These are phyloP conservation scores for Hypoxylon fragiforme DNA, from an alignment of 495 filamentous ascomycete genomes.

Conservation along the genomic window DNA sequence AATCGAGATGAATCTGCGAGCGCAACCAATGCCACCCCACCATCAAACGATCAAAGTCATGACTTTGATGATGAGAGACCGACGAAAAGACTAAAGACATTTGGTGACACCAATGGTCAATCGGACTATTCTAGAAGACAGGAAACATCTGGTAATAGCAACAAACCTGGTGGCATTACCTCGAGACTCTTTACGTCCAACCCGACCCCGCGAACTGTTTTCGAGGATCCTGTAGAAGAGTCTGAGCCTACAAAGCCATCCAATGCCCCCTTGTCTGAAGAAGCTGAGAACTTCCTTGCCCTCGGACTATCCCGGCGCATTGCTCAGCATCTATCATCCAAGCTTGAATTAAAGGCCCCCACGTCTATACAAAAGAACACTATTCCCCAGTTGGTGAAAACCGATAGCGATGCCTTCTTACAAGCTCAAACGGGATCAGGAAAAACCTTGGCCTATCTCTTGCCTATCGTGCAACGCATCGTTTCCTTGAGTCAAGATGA, in stretches of 20 bases:
- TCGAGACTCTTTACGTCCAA: slow-evolving; percentile 93
- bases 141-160: slow-evolving; percentile 8
- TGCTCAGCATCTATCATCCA: slow-evolving; percentile 79
- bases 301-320: slow-evolving; percentile 77
- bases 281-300: slow-evolving; percentile 78
- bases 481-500: slow-evolving; percentile 68
- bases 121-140: slow-evolving; percentile 23
- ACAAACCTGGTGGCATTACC: slow-evolving; percentile 59
- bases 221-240: slow-evolving; percentile 48
- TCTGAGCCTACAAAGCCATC: slow-evolving; percentile 70
- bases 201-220: slow-evolving; percentile 63
- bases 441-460: slow-evolving; percentile 90
- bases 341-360: slow-evolving; percentile 84
- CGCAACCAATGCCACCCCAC: slow-evolving; percentile 34
- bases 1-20: slow-evolving; percentile 42
- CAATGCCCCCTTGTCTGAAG: slow-evolving; percentile 89
- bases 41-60: slow-evolving; percentile 28
- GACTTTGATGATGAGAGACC: slow-evolving; percentile 38
- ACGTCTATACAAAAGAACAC: slow-evolving; percentile 93
- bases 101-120: slow-evolving; percentile 19
- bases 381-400: slow-evolving; percentile 74
- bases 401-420: slow-evolving; percentile 89
- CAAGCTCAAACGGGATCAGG: slow-evolving; percentile 97
- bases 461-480: slow-evolving; percentile 88
- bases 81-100: slow-evolving; percentile 48